Percentiles rank a stretch among this genome's conserved stretches.
Evolutionary conservation across 2,329 filamentous ascomycete genomes (phyloP).

Genomic region (Fonsecaea erecta): DNA sequence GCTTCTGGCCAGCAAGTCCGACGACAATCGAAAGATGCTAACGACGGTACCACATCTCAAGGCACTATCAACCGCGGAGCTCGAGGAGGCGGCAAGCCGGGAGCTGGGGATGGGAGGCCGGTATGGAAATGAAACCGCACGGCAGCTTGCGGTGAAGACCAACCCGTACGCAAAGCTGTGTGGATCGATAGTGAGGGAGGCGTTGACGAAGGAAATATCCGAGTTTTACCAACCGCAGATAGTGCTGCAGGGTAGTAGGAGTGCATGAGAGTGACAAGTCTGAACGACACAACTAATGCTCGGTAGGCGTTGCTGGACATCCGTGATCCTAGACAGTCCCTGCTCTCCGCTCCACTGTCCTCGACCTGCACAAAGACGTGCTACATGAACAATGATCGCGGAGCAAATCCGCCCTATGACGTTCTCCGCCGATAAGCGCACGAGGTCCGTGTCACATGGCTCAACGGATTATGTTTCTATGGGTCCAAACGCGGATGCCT

Average conservation of each 20-base stretch:
- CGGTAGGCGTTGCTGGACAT: too few species aligned
- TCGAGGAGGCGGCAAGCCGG: slow-evolving; percentile 61
- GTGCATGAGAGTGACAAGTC: background rate
- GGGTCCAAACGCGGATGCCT: background rate
- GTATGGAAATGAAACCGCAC: slow-evolving; percentile 62
- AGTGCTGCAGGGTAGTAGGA: background rate
- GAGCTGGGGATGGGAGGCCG: slow-evolving; percentile 60
- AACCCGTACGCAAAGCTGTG: slow-evolving; percentile 68
- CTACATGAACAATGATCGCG: background rate
- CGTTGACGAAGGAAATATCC: slow-evolving; percentile 59
- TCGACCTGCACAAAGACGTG: background rate
- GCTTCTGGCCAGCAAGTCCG: slow-evolving; percentile 44
- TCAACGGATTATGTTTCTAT: background rate
- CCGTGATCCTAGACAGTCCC: background rate
- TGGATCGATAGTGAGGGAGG: slow-evolving; percentile 65
- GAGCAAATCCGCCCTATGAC: background rate
- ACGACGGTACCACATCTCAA: slow-evolving; percentile 35
- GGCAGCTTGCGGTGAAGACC: slow-evolving; percentile 62
- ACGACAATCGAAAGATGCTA: slow-evolving; percentile 30
- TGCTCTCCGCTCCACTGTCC: background rate
- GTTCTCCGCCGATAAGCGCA: background rate
- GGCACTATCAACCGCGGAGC: slow-evolving; percentile 43
- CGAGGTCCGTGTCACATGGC: slow-evolving; percentile 3
- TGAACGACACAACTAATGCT: background rate
- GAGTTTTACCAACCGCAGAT: slow-evolving; percentile 34